Evolutionary conservation across 1,139 yeast species (phyloP), one percentile per base, ranked within the genome.

Genomic region (Pichia sp.): DNA sequence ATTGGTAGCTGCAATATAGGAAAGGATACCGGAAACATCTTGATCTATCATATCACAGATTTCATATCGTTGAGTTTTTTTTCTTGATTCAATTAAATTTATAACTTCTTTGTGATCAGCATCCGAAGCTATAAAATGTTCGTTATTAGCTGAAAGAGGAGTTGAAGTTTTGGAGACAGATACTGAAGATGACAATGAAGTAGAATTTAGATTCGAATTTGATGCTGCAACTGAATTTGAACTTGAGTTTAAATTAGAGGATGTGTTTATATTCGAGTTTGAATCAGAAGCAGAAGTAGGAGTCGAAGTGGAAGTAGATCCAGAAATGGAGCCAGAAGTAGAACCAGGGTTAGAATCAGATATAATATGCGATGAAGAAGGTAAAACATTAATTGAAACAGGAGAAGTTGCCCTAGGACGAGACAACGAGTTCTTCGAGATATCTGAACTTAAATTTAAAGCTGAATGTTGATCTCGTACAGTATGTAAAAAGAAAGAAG

Each of bases 1-100:
- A 53, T 79, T 77, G 51, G 53, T 71, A 71, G 55, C 75, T 56
- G 58, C 60, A 24, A 60, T 36, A 34, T 52, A 56, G 5, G 44
- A 46, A n/a, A 52, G 36, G 15, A 58, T 41, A 6, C 46, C 41
- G 9, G 47, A 49, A 21, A 53, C 45, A 11, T 19, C 20, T 3
- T 28, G 11, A 36, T 54, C 50, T n/a, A 55, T 44, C n/a, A 22
- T 20, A 3, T 28, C 26, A 3, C 52, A 34, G 18, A 47, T 28
- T 24, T 26, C 21, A 17, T 26, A 31, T 21, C 40, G 34, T 35
- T 35, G 28, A 11, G 38, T 17, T n/a, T 31, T 17, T n/a, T 15
- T 11, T 20, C 28, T 35, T 11, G 22, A 4, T 15, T 18, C 10
- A 12, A 43, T n/a, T 17, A 43, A 18, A 15, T 18, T 20, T 18